Conservation (phyloP, 805 yeast species). For the Starmerella khaoyaiensis region DNA sequence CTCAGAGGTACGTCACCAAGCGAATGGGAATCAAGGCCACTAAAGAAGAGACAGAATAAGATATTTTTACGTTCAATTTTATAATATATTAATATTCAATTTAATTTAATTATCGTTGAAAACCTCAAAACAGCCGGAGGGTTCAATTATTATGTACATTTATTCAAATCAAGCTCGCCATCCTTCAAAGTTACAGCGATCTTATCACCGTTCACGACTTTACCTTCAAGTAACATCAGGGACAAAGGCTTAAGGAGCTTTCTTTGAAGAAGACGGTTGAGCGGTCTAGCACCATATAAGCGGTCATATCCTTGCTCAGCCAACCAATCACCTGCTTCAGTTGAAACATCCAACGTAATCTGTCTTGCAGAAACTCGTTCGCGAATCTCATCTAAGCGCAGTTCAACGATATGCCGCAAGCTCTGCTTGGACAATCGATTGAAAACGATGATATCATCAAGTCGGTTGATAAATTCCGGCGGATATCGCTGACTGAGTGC, state of each 20-base stretch:
- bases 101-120: too few species aligned
- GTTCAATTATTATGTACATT: too few species aligned
- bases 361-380: constrained; percentile 68
- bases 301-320: constrained; percentile 83
- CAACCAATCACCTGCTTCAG: constrained; percentile 62
- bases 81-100: too few species aligned
- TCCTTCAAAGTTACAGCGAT: constrained; percentile 39
- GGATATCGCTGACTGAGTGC: constrained; percentile 64
- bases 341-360: constrained; percentile 43
- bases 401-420: constrained; percentile 67
- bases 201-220: constrained; percentile 45
- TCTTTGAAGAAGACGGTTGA: constrained; percentile 80
- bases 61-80: not conserved
- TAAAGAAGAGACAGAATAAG: not conserved
- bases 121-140: too few species aligned
- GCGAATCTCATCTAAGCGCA: constrained; percentile 69
- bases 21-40: constrained; percentile 55
- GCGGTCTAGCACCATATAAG: constrained; percentile 88
- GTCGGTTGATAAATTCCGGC: constrained; percentile 89
- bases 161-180: constrained; percentile 28
- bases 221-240: constrained; percentile 62
- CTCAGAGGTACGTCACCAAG: constrained; percentile 79
- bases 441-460: constrained; percentile 88
- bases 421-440: constrained; percentile 73
- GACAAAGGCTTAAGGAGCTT: constrained; percentile 82